Conservation (phyloP, 2,329 filamentous ascomycete genomes). For the Alternaria alternata region DNA sequence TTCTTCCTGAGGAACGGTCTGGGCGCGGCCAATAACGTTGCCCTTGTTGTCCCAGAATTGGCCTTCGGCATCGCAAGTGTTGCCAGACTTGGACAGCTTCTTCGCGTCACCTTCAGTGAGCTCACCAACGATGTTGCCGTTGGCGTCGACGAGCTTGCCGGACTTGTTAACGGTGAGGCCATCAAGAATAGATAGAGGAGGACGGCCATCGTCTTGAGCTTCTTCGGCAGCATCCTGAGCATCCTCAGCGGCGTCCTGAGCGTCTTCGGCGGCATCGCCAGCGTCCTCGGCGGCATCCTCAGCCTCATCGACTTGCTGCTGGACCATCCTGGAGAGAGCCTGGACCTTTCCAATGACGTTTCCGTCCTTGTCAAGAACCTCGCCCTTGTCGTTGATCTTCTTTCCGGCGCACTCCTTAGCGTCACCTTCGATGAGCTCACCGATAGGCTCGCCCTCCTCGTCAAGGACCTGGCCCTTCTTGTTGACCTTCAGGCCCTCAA, state of each 20-base stretch:
- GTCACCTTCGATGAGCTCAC: conserved; percentile 65
- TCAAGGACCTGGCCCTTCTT: conserved; percentile 64
- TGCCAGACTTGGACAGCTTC: conserved; percentile 60
- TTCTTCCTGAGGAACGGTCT: conserved; percentile 58
- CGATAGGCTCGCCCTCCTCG: conserved; percentile 63
- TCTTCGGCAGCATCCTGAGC: conserved; percentile 44
- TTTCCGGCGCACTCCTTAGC: conserved; percentile 69
- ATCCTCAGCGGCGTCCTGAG: conserved; percentile 26
- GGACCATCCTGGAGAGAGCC: conserved; percentile 56
- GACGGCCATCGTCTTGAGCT: conserved; percentile 49
- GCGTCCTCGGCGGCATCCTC: conserved; percentile 37
- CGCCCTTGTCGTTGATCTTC: conserved; percentile 70
- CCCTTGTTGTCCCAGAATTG: conserved; percentile 65
- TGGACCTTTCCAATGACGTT: conserved; percentile 69
- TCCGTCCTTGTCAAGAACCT: conserved; percentile 70
- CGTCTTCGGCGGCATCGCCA: conserved; percentile 33
- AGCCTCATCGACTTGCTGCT: conserved; percentile 45
- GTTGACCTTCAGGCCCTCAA: conserved; percentile 65
- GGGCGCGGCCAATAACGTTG: conserved; percentile 60
- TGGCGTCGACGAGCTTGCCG: conserved; percentile 58
- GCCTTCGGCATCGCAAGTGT: conserved; percentile 56
- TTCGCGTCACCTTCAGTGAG: conserved; percentile 61
- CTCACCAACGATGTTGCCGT: conserved; percentile 59
- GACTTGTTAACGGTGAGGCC: conserved; percentile 60
- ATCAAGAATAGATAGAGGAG: conserved; percentile 59